Evolutionary conservation across 129 eudicot genomes (phyloP).

Genomic region (Rutidosis leptorrhynchoides): DNA sequence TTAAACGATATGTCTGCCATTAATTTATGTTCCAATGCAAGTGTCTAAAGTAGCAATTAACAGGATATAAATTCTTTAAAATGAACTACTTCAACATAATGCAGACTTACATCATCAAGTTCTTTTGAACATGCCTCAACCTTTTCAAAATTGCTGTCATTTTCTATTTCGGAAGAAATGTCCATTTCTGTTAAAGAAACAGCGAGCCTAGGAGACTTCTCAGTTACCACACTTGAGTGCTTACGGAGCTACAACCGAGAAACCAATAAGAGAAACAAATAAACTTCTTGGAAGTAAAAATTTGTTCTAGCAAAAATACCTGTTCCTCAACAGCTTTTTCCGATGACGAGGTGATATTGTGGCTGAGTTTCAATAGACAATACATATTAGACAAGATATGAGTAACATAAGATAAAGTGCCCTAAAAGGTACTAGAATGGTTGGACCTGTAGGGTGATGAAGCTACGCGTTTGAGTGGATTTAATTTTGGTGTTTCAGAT

Average conservation of each 20-base stretch:
- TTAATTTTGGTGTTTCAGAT: constrained; percentile 32
- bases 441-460: constrained; percentile 64
- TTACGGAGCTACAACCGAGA: constrained; percentile 33
- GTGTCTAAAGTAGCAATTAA: not conserved
- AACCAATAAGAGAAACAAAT: not conserved
- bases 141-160: constrained; percentile 47
- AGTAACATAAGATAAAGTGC: constrained; percentile 1
- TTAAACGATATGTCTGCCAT: constrained; percentile 4
- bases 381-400: constrained; percentile 1
- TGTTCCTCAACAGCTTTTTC: constrained; percentile 34
- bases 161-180: constrained; percentile 36
- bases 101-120: constrained; percentile 71
- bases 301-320: constrained; percentile 30
- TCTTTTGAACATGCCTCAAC: constrained; percentile 82
- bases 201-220: constrained; percentile 31
- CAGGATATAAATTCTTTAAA: not conserved
- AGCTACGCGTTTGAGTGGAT: constrained; percentile 56
- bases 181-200: constrained; percentile 34
- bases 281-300: constrained; percentile 4
- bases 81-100: constrained; percentile 1
- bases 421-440: constrained; percentile 7
- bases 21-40: constrained; percentile 8
- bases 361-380: constrained; percentile 32
- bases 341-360: constrained; percentile 31
- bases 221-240: constrained; percentile 29